Evolutionary conservation across 169 alveolate species (phyloP).

Genomic region (Cryptosporidium parvum): DNA sequence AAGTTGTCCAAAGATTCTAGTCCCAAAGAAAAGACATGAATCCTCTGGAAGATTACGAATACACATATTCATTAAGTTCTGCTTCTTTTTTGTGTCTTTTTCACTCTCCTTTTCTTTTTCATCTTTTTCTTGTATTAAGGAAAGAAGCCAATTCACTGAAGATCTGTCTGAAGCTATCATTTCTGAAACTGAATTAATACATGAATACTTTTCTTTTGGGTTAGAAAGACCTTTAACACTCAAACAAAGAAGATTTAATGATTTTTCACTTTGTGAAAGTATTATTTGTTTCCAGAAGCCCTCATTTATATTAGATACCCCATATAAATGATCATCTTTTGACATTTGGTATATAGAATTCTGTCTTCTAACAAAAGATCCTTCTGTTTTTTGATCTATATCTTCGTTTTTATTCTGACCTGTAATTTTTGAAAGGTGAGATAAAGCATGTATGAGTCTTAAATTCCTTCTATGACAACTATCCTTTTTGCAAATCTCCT

Average conservation of each 20-base stretch:
- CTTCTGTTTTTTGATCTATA: background rate
- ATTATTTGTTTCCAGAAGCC: conserved; percentile 51
- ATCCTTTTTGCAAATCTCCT: conserved; percentile 30
- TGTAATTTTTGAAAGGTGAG: conserved; percentile 9
- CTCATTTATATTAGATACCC: background rate
- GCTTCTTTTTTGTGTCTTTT: background rate
- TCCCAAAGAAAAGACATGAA: conserved; percentile 29
- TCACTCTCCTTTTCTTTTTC: background rate
- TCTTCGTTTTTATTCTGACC: background rate
- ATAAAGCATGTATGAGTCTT: conserved; percentile 33
- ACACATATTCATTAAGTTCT: conserved; percentile 19
- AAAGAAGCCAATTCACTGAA: conserved; percentile 30
- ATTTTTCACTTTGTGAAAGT: conserved; percentile 21
- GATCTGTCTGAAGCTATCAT: conserved; percentile 5
- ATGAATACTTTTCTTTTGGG: conserved; percentile 24
- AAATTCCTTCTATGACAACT: conserved; percentile 64
- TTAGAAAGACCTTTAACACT: conserved; percentile 8
- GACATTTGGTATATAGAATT: background rate
- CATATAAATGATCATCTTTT: background rate
- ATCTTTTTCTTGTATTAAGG: conserved; percentile 11
- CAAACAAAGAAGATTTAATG: conserved; percentile 40
- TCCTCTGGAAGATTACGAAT: conserved; percentile 68
- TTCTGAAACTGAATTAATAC: conserved; percentile 23
- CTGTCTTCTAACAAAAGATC: conserved; percentile 19
- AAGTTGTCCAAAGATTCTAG: conserved; percentile 64